phyloP scores from a whole-genome alignment of 208 protist genomes.

The Leishmania turanica region DNA sequence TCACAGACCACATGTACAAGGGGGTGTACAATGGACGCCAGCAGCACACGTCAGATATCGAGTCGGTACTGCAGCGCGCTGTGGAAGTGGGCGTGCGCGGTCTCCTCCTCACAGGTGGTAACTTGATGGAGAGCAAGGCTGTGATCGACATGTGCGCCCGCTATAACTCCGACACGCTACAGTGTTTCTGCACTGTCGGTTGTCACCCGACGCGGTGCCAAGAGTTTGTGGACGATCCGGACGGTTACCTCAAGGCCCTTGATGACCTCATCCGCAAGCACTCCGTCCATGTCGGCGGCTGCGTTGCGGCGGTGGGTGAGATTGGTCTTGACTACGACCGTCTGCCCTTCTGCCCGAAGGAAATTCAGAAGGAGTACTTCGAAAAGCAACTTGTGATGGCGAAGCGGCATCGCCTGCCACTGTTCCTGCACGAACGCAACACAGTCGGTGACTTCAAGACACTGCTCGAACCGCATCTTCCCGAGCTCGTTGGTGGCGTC shows the following conservation, averaged over 20 bases:
- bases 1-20: conserved; percentile 81
- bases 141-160: conserved; percentile 64
- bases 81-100: conserved; percentile 57
- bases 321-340: conserved; percentile 95
- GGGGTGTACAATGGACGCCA: conserved; percentile 70
- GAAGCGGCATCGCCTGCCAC: conserved; percentile 77
- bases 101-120: conserved; percentile 78
- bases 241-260: conserved; percentile 56
- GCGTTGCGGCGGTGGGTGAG: conserved; percentile 87
- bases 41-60: conserved; percentile 61
- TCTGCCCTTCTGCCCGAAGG: conserved; percentile 89
- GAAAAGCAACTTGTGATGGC: conserved; percentile 81
- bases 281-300: conserved; percentile 54
- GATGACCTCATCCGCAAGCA: conserved; percentile 54
- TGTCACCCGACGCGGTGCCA: conserved; percentile 89
- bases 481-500: conserved; percentile 74
- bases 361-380: conserved; percentile 89
- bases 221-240: conserved; percentile 70
- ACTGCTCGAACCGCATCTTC: conserved; percentile 50
- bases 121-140: conserved; percentile 50
- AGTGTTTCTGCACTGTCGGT: conserved; percentile 79
- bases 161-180: conserved; percentile 39
- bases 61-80: conserved; percentile 61
- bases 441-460: conserved; percentile 84
- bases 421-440: conserved; percentile 95